Evolutionary conservation across 106 monocot species (phyloP).

Genomic region (Acanthochlamys bracteata): DNA sequence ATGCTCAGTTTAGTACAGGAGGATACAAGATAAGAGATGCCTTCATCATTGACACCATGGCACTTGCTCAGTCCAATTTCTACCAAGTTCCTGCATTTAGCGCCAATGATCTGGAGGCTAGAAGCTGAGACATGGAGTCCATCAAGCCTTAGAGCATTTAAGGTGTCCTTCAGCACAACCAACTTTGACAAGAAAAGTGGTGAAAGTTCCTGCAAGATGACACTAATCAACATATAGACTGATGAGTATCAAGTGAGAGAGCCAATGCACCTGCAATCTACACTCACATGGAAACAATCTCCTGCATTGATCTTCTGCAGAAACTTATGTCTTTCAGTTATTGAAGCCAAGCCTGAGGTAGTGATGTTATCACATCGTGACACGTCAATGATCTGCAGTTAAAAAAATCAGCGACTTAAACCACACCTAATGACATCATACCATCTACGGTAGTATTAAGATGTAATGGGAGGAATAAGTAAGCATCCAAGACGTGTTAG

Average conservation of each 20-base stretch:
- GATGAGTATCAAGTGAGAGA: background rate
- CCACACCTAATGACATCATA: no score
- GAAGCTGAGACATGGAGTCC: slow-evolving; percentile 43
- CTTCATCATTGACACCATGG: slow-evolving; percentile 54
- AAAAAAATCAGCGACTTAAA: background rate
- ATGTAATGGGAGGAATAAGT: no score
- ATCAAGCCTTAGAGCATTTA: slow-evolving; percentile 54
- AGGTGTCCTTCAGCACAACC: slow-evolving; percentile 17
- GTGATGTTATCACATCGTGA: slow-evolving; percentile 65
- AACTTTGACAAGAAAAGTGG: slow-evolving; percentile 46
- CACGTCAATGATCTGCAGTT: slow-evolving; percentile 59
- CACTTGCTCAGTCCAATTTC: slow-evolving; percentile 87
- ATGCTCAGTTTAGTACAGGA: slow-evolving; percentile 32
- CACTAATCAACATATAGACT: background rate
- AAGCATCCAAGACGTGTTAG: no score
- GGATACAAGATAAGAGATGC: slow-evolving; percentile 43
- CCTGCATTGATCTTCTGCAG: slow-evolving; percentile 54
- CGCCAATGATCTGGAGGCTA: slow-evolving; percentile 36
- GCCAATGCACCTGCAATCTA: background rate
- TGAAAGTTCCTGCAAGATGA: slow-evolving; percentile 38
- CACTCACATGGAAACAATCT: slow-evolving; percentile 55
- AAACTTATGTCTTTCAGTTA: slow-evolving; percentile 52
- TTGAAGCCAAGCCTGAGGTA: slow-evolving; percentile 41
- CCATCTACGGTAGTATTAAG: no score
- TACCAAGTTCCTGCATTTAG: slow-evolving; percentile 47